These are phyloP conservation scores for Crithidia bombi DNA, from an alignment of 208 protist species.

Conservation along the genomic window DNA sequence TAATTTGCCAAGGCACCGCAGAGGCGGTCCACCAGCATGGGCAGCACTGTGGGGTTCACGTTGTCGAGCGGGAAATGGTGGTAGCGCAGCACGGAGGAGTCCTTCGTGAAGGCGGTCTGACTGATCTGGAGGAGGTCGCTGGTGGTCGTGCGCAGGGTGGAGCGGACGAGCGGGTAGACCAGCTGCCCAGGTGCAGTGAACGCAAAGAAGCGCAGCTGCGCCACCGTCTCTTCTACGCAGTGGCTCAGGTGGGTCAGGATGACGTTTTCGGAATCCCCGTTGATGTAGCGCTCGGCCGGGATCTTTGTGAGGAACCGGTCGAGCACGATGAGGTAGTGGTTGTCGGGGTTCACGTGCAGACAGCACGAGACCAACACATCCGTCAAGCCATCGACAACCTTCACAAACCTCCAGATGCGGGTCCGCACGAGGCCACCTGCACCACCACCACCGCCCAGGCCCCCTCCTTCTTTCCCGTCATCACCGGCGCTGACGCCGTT, in stretches of 20 bases:
- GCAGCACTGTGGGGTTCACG: constrained; percentile 52
- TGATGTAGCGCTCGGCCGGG: constrained; percentile 70
- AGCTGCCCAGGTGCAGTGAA: constrained; percentile 25
- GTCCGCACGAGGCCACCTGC: background rate
- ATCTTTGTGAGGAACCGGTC: constrained; percentile 76
- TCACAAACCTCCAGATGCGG: constrained; percentile 73
- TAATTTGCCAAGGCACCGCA: constrained; percentile 65
- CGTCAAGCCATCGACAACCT: constrained; percentile 77
- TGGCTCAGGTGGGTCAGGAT: constrained; percentile 60
- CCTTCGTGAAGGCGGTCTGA: constrained; percentile 34
- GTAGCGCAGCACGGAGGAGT: constrained; percentile 66
- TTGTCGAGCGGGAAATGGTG: constrained; percentile 67
- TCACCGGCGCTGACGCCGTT: background rate
- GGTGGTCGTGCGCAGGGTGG: constrained; percentile 24
- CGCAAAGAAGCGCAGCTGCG: constrained; percentile 58
- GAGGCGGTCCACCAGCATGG: constrained; percentile 73
- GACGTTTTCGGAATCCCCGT: constrained; percentile 65
- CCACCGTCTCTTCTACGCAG: constrained; percentile 51
- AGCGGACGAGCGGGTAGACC: constrained; percentile 34
- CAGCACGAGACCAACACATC: constrained; percentile 89
- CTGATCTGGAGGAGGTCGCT: constrained; percentile 36
- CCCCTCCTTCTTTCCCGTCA: too few species aligned
- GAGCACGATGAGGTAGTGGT: constrained; percentile 39
- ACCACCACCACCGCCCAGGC: background rate
- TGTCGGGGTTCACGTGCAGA: constrained; percentile 39